phyloP scores from a whole-genome alignment of 1,284 basidiomycete genomes.

The Rhodotorula glutinis region DNA sequence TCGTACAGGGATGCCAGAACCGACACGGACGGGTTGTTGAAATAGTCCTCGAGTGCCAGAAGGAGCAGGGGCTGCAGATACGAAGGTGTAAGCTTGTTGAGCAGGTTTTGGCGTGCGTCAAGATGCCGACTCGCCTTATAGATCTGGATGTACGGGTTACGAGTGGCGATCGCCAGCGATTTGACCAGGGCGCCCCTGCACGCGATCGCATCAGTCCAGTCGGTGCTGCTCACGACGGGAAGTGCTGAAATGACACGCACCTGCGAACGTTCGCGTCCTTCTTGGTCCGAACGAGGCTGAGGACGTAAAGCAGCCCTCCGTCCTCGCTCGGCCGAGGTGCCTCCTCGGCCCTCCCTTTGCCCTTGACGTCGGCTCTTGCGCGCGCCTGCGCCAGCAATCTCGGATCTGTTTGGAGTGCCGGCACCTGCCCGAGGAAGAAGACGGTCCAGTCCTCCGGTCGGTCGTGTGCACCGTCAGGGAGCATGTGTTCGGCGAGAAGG shows the following conservation, averaged over 20 bases:
- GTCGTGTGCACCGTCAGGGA: constrained; percentile 94
- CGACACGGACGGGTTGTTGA: constrained; percentile 78
- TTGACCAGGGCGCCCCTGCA: constrained; percentile 87
- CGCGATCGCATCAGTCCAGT: background rate
- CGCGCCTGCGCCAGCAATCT: background rate
- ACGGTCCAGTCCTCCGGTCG: constrained; percentile 96
- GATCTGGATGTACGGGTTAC: constrained; percentile 93
- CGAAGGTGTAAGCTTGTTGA: background rate
- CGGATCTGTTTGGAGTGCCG: constrained; percentile 73
- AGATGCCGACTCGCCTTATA: constrained; percentile 67
- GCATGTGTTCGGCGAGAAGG: constrained; percentile 92
- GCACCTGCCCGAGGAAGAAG: constrained; percentile 92
- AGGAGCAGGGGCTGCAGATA: constrained; percentile 73
- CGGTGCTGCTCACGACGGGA: too few species aligned
- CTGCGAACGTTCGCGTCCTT: constrained; percentile 81
- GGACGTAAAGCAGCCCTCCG: constrained; percentile 73
- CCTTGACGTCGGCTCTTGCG: constrained; percentile 3
- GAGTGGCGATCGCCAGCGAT: constrained; percentile 92
- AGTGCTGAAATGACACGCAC: constrained; percentile 54
- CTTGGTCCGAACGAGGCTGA: constrained; percentile 94
- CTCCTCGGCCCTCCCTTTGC: constrained; percentile 5
- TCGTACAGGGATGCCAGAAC: constrained; percentile 85
- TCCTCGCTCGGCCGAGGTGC: background rate
- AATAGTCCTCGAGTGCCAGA: constrained; percentile 94
- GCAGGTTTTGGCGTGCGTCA: too few species aligned